Evolutionary conservation across 2,329 filamentous ascomycete genomes (phyloP).

Genomic region (Trichophyton schoenleinii): DNA sequence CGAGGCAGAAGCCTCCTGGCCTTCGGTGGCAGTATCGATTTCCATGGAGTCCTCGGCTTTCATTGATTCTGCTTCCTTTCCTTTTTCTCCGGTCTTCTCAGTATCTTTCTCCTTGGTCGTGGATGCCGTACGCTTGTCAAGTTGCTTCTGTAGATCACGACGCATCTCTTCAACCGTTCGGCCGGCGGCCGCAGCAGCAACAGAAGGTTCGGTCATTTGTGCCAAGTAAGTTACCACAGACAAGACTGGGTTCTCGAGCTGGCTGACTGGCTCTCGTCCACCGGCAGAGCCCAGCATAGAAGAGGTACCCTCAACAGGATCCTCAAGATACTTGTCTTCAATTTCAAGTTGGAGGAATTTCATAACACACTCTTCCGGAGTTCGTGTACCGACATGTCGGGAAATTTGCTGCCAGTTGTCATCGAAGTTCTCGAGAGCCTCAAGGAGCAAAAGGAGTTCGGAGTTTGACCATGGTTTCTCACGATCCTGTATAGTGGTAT

Average conservation of each 20-base stretch:
- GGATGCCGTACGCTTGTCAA: constrained; percentile 53
- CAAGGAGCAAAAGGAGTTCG: constrained; percentile 76
- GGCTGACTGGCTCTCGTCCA: constrained; percentile 76
- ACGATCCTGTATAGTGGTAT: constrained; percentile 64
- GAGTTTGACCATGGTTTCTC: constrained; percentile 85
- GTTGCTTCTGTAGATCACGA: constrained; percentile 61
- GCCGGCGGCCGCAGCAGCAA: constrained; percentile 79
- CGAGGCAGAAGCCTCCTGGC: constrained; percentile 23
- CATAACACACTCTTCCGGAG: constrained; percentile 87
- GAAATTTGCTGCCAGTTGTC: constrained; percentile 93
- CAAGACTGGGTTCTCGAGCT: constrained; percentile 91
- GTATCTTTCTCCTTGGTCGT: constrained; percentile 37
- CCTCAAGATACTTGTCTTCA: constrained; percentile 90
- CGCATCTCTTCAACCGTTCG: constrained; percentile 80
- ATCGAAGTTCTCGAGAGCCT: constrained; percentile 83
- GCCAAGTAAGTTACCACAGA: constrained; percentile 92
- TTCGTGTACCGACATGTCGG: constrained; percentile 81
- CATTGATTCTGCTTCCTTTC: constrained; percentile 35
- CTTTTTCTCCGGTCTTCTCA: constrained; percentile 33
- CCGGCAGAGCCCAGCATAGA: constrained; percentile 58
- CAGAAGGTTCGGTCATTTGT: constrained; percentile 75
- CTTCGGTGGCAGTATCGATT: constrained; percentile 34
- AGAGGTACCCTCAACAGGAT: constrained; percentile 51
- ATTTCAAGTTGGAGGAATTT: constrained; percentile 96
- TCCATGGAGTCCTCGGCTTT: constrained; percentile 51